Evolutionary conservation across 2,329 filamentous ascomycete species (phyloP).

Genomic region (Chalaropsis thielavioides): DNA sequence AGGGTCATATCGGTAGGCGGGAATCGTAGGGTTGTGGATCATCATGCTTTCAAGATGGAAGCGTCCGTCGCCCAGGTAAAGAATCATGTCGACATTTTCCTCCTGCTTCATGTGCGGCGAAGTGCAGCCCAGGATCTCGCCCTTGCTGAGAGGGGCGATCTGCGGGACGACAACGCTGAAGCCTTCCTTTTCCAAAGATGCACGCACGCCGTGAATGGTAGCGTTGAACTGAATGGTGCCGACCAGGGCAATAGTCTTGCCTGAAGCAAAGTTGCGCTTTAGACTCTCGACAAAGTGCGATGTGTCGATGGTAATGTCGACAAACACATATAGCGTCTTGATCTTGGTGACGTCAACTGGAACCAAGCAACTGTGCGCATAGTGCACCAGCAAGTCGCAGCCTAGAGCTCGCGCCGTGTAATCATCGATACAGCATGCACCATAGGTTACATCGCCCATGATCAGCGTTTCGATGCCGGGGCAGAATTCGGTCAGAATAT

Average conservation of each 20-base stretch:
- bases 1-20: constrained; percentile 92
- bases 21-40: constrained; percentile 88
- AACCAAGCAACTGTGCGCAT: constrained; percentile 91
- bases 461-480: constrained; percentile 83
- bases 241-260: constrained; percentile 81
- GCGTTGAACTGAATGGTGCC: constrained; percentile 99
- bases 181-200: constrained; percentile 65
- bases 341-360: constrained; percentile 94
- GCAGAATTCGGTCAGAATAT: constrained; percentile 91
- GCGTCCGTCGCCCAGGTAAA: constrained; percentile 82
- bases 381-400: constrained; percentile 89
- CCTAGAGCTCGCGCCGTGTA: constrained; percentile 89
- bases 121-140: constrained; percentile 95
- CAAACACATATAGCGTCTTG: constrained; percentile 94
- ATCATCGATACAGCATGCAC: constrained; percentile 96
- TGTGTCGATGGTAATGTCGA: constrained; percentile 92
- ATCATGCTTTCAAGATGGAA: constrained; percentile 98
- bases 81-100: constrained; percentile 55
- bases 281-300: constrained; percentile 74
- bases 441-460: constrained; percentile 98
- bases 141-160: constrained; percentile 81
- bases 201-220: constrained; percentile 74
- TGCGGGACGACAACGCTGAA: constrained; percentile 81
- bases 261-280: constrained; percentile 70
- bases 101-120: constrained; percentile 54